Conservation (phyloP, 78 protist genomes). For the Pigoraptor vietnamica region DNA sequence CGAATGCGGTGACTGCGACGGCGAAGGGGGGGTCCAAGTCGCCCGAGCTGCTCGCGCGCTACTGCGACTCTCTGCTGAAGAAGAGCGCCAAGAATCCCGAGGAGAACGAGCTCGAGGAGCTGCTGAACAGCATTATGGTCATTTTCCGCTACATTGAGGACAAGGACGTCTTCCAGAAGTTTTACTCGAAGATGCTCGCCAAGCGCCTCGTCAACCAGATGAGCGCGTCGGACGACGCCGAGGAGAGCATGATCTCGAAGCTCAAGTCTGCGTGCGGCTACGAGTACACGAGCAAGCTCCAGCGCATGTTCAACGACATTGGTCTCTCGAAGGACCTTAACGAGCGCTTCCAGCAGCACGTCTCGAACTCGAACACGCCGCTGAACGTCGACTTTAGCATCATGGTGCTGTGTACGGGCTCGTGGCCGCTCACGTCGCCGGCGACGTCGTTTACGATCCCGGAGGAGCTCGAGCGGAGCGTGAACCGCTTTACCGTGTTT, state of each 20-base stretch:
- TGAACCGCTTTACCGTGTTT: conserved; percentile 1
- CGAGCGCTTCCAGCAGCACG: neutral
- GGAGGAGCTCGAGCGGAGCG: conserved; percentile 13
- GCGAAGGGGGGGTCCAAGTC: conserved; percentile 15
- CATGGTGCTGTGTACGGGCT: conserved; percentile 59
- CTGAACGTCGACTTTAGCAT: conserved; percentile 58
- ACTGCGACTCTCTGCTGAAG: conserved; percentile 65
- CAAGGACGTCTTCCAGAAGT: conserved; percentile 81
- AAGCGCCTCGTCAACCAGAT: conserved; percentile 67
- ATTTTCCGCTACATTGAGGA: conserved; percentile 71
- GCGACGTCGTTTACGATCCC: conserved; percentile 51
- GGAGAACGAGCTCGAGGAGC: conserved; percentile 64
- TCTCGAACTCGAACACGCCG: neutral
- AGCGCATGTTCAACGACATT: conserved; percentile 85
- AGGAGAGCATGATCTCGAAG: conserved; percentile 64
- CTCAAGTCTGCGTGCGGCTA: conserved; percentile 51
- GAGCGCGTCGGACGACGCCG: conserved; percentile 65
- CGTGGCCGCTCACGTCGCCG: conserved; percentile 74
- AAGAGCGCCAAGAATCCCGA: conserved; percentile 29
- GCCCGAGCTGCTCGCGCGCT: conserved; percentile 73
- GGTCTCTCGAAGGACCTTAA: conserved; percentile 10
- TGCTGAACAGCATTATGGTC: conserved; percentile 10
- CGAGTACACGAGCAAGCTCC: conserved; percentile 81
- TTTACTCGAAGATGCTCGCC: conserved; percentile 74
- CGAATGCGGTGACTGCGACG: conserved; percentile 31